Evolutionary conservation across 306 rosid genomes (phyloP).

Genomic region (Dryas alaskensis): DNA sequence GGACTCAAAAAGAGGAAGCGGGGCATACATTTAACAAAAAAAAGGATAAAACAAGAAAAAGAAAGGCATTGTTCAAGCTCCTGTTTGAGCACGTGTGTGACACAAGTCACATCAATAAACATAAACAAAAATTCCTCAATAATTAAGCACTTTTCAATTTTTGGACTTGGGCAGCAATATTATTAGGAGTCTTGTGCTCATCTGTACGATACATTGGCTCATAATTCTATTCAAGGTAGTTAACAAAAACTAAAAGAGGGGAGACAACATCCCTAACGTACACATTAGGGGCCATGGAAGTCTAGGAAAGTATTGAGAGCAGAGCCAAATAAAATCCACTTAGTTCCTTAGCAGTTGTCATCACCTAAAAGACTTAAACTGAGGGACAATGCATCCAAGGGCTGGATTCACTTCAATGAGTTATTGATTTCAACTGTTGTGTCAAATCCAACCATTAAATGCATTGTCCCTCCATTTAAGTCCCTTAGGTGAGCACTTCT

Average conservation of each 20-base stretch:
- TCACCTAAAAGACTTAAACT: no score
- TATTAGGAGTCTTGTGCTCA: background rate
- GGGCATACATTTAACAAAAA: background rate
- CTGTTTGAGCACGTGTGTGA: background rate
- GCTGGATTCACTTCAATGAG: no score
- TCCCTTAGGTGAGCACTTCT: no score
- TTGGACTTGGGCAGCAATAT: background rate
- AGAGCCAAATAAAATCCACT: background rate
- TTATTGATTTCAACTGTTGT: no score
- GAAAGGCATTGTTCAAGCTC: background rate
- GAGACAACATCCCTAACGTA: no score
- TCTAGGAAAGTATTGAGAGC: conserved; percentile 3
- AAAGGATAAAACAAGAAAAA: background rate
- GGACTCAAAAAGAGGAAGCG: background rate
- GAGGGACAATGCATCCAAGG: no score
- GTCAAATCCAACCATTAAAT: no score
- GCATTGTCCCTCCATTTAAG: no score
- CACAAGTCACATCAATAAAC: conserved; percentile 23
- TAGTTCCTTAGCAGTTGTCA: background rate
- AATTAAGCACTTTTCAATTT: background rate
- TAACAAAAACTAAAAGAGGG: background rate
- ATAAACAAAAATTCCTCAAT: conserved; percentile 11
- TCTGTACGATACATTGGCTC: background rate
- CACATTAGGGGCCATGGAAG: background rate
- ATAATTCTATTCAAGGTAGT: no score